A percentile compares a stretch with the other conserved stretches of the same genome.
phyloP scores from a whole-genome alignment of 2,329 filamentous ascomycete species.

The Zalaria obscura region DNA sequence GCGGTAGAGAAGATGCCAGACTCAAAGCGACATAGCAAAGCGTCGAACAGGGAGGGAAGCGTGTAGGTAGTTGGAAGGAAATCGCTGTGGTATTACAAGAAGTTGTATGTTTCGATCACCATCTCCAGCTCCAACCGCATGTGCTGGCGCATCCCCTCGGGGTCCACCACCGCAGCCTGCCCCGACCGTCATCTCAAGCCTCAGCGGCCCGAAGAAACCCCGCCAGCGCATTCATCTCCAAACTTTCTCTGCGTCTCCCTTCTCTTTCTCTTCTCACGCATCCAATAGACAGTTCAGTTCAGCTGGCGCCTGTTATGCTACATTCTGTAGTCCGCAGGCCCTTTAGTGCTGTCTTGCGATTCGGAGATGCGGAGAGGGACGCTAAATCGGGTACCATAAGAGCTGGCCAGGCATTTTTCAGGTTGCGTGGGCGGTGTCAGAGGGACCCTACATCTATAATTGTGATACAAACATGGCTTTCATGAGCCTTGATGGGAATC shows the following conservation, averaged over 20 bases:
- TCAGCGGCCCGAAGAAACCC: not conserved
- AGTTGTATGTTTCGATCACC: no score
- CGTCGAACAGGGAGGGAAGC: no score
- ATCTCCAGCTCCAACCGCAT: no score
- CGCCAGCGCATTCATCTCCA: not conserved
- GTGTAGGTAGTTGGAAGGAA: no score
- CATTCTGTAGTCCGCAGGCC: slow-evolving; percentile 53
- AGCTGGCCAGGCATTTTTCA: slow-evolving; percentile 52
- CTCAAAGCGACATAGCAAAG: no score
- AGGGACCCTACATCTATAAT: slow-evolving; percentile 52
- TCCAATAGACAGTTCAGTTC: slow-evolving; percentile 78
- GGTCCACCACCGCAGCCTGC: not conserved
- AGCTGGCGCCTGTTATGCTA: slow-evolving; percentile 40
- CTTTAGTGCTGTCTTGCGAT: slow-evolving; percentile 51
- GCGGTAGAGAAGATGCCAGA: no score
- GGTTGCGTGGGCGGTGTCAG: slow-evolving; percentile 74
- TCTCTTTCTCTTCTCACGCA: slow-evolving; percentile 40
- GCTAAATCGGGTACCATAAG: slow-evolving; percentile 47
- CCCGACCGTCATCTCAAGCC: not conserved
- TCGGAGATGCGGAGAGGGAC: slow-evolving; percentile 44
- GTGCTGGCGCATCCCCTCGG: no score
- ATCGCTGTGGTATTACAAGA: no score
- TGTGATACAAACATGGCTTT: not conserved
- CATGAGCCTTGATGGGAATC: no score
- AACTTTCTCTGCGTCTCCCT: not conserved